Conservation (phyloP, 257 asterid species). For the Penstemon newberryi region DNA sequence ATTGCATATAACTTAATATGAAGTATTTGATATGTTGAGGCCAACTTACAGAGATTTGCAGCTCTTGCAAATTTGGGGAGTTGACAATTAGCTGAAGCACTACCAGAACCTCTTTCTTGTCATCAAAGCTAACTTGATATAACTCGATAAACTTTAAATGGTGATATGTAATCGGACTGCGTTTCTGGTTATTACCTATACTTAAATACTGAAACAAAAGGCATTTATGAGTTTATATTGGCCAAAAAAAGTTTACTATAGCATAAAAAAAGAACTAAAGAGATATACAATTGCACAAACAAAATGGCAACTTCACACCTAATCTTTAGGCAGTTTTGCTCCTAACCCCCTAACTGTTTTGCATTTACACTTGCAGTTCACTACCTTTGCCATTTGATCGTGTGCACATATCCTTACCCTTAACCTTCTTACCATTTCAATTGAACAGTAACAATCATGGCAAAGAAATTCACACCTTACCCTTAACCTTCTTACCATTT, state of each 20-base stretch:
- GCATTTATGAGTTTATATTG: constrained; percentile 20
- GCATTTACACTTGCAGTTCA: no score
- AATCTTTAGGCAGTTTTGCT: no score
- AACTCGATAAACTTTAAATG: constrained; percentile 71
- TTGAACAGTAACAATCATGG: no score
- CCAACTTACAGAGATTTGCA: constrained; percentile 70
- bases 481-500: no score
- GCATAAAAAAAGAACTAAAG: no score
- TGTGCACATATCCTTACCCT: no score
- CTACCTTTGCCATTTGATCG: no score
- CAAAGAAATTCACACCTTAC: no score
- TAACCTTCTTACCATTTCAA: no score
- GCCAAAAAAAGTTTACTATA: neutral
- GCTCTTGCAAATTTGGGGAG: constrained; percentile 70
- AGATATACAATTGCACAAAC: neutral
- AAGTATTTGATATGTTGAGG: neutral
- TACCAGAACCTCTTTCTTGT: constrained; percentile 61
- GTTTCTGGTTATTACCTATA: constrained; percentile 49
- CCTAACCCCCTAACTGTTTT: no score
- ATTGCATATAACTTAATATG: no score
- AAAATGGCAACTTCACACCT: neutral
- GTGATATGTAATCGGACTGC: constrained; percentile 43
- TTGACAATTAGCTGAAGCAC: constrained; percentile 71
- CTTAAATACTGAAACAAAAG: constrained; percentile 60
- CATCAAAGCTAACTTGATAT: constrained; percentile 85